Conservation (phyloP, 164 flowering plant genomes). For the Vitis riparia region DNA sequence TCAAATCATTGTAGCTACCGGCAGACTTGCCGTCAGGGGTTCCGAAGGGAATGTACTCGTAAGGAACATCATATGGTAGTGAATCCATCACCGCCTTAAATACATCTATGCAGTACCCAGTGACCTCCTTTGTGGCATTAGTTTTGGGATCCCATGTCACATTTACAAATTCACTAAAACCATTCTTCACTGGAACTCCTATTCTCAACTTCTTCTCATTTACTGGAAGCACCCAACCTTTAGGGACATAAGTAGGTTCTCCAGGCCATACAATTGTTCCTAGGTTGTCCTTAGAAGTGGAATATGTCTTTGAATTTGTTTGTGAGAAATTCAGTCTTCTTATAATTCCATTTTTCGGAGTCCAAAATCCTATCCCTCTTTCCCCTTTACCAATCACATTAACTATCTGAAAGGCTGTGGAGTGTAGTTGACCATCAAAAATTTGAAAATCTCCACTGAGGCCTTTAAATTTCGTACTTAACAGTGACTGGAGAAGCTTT, state of each 20-base stretch:
- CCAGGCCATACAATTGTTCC: conserved; percentile 40
- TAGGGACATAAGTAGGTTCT: conserved; percentile 21
- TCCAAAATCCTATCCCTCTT: conserved; percentile 44
- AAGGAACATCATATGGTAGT: too few relatives aligned
- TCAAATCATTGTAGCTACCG: too few relatives aligned
- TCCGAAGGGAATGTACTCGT: too few relatives aligned
- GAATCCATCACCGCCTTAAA: too few relatives aligned
- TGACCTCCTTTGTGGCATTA: too few relatives aligned
- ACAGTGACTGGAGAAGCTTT: conserved; percentile 21
- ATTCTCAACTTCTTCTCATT: conserved; percentile 30
- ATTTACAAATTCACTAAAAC: conserved; percentile 33
- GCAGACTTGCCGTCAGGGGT: too few relatives aligned
- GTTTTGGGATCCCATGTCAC: conserved; percentile 16
- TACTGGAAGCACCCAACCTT: conserved; percentile 35
- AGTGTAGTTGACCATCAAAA: conserved; percentile 34
- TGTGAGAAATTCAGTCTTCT: conserved; percentile 1
- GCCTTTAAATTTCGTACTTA: conserved; percentile 23
- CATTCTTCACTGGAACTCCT: conserved; percentile 39
- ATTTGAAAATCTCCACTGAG: conserved; percentile 37
- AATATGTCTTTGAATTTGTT: not conserved
- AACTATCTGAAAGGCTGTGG: conserved; percentile 29
- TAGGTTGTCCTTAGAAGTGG: not conserved
- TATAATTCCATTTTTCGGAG: conserved; percentile 18
- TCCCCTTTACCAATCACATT: conserved; percentile 36
- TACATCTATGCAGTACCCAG: too few relatives aligned